A percentile compares a stretch with the other conserved stretches of the same genome.
These are phyloP conservation scores for Solanum aculeatissimum DNA, from an alignment of 305 asterid genomes.

Conservation along the genomic window DNA sequence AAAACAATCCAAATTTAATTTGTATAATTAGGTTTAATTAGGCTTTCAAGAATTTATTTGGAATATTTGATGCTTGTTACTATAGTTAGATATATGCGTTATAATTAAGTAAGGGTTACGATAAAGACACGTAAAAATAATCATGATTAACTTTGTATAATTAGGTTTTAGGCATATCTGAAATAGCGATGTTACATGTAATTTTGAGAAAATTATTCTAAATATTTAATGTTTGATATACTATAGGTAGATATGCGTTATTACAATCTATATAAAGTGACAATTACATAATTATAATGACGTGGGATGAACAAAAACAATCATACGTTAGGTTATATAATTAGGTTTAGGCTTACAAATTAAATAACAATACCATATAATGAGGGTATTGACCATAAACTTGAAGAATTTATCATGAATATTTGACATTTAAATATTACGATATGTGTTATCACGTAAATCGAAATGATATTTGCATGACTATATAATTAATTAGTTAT, in stretches of 20 bases:
- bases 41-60: background rate
- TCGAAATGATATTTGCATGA: too few species aligned
- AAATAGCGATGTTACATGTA: background rate
- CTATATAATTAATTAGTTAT: background rate
- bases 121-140: background rate
- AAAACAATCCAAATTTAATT: background rate
- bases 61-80: background rate
- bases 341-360: too few species aligned
- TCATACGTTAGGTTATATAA: too few species aligned
- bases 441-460: background rate
- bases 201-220: background rate
- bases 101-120: background rate
- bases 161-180: background rate
- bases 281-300: background rate
- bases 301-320: too few species aligned
- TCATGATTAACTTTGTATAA: background rate
- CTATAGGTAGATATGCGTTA: background rate
- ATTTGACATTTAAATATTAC: too few species aligned
- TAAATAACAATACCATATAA: too few species aligned
- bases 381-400: too few species aligned
- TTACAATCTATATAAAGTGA: background rate
- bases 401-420: background rate
- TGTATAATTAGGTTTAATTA: background rate
- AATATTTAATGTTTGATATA: background rate
- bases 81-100: background rate